Evolutionary conservation across 2,329 filamentous ascomycete genomes (phyloP), one percentile per base, ranked within the genome.

Genomic region (Trichophyton equinum): DNA sequence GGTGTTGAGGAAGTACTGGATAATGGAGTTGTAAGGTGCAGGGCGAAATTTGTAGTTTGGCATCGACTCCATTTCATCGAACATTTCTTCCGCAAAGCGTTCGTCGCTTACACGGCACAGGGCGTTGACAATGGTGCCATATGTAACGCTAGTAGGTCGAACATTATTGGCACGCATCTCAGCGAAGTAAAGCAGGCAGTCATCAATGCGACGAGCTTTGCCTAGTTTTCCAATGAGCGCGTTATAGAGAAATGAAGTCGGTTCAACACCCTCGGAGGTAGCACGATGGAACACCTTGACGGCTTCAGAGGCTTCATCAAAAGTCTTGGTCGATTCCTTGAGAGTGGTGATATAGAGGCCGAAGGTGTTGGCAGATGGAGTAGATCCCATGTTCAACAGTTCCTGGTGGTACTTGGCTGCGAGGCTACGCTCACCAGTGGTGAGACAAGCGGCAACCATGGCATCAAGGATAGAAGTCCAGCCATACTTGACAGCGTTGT

Each of bases 61-160:
- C 87, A 95, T 96, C 55, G 87, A 85, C 78, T 99, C 94, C 94
- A 99, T 99, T 78, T 99, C 94, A 71, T 97, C 91, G 71, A 99
- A 99, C 68, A 97, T 84, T 75, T 97, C 91, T 71, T 96, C 94
- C 30, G 94, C 94, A 72, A 96, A 96, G 71, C 92, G 95, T 77
- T 97, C 92, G 68, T 99, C 94, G 67, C 91, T 96, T 61, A 97
- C 94, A 68, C 94, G 89, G 81, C 91, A 96, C 13, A 99, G 83
- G 25, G 94, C 94, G 68, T 99, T 99, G 76, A 99, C 92, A 68
- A 99, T 91, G 11, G 94, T 99, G 64, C 94, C 94, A 69, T 99
- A 99, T 0, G 94, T 99, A 61, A 99, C 94, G 57, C 91, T 96
- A 0, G 94, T 99, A 1, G 94, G 94, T 68, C 92, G 91, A 70